Evolutionary conservation across 768 basidiomycete genomes (phyloP).

Genomic region (Russula emetica): DNA sequence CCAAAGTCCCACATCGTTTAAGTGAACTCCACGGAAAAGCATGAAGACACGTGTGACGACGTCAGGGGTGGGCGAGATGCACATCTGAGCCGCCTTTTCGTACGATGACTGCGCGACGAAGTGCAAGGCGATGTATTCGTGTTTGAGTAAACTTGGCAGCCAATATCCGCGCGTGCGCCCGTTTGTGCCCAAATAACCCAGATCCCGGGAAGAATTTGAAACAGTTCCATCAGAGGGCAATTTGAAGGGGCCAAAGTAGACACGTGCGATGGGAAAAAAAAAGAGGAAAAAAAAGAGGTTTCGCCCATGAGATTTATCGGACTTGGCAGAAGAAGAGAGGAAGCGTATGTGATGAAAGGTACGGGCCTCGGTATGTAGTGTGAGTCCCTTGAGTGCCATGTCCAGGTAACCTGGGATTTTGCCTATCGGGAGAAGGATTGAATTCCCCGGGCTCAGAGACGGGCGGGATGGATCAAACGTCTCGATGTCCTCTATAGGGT

Average conservation of each 20-base stretch:
- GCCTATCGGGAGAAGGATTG: constrained; percentile 31
- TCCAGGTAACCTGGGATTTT: constrained; percentile 40
- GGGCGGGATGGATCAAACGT: constrained; percentile 15
- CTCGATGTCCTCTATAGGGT: background rate
- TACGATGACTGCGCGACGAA: constrained; percentile 45
- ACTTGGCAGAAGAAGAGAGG: constrained; percentile 28
- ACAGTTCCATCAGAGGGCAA: background rate
- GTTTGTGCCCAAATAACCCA: background rate
- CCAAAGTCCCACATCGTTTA: constrained; percentile 33
- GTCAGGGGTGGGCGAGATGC: constrained; percentile 41
- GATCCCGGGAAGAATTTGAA: background rate
- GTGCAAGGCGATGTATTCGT: constrained; percentile 42
- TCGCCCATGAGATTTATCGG: background rate
- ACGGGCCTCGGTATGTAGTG: constrained; percentile 42
- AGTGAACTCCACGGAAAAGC: constrained; percentile 41
- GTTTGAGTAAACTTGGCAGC: constrained; percentile 42
- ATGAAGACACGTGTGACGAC: constrained; percentile 46
- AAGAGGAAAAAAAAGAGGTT: background rate
- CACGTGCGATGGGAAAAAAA: background rate
- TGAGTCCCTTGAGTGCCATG: constrained; percentile 33
- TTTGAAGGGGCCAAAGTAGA: too few relatives aligned
- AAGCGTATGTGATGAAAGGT: constrained; percentile 44
- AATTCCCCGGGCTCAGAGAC: constrained; percentile 1
- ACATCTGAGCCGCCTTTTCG: constrained; percentile 39
- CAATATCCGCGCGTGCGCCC: constrained; percentile 35